Evolutionary conservation across 805 yeast species (phyloP), one percentile per base, ranked within the genome.

Genomic region (Yarrowia alimentaria): DNA sequence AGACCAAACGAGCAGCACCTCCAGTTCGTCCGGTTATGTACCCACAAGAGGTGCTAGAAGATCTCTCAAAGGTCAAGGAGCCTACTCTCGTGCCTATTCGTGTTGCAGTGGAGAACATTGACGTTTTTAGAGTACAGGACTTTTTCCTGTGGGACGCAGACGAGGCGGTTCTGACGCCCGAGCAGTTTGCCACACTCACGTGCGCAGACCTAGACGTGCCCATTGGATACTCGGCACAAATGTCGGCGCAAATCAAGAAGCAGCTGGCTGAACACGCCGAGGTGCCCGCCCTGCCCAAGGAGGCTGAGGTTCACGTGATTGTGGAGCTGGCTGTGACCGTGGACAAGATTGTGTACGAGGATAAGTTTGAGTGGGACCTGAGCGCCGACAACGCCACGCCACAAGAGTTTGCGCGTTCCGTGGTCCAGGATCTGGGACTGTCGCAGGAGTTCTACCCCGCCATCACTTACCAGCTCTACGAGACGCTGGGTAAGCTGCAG

Each of bases 331-430:
- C 91, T 12, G 85, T 93, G 42, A 87, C 84, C 61, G 69, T 93
- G 55, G 88, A 89, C 57, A 85, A 85, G 62, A 82, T 81, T 58
- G 74, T 90, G 32, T 89, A 81, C 60, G 95, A 89, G 58, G 99
- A 93, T 66, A 84, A 85, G 64, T 83, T 93, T 57, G 98, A 93
- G 67, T 91, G 98, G 98, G 94, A 93, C 61, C 71, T 93, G 33
- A 61, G 61, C 13, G 64, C 66, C 9, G 47, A 57, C 8, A 69
- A 70, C 6, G 62, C 85, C 17, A 77, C 88, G 1, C 97, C 99
- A 0, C 96, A 89, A 63, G 69, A 69, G 49, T 93, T 93, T 70
- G 95, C 98, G 0, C 76, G 74, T 53, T 75, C 77, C 6, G 88
- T 91, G 3, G 96, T 87, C 4, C 74, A 79, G 30, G 99, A 93